These are phyloP conservation scores for Trichocladium uniseriatum DNA, from an alignment of 495 filamentous ascomycete genomes.

Conservation along the genomic window DNA sequence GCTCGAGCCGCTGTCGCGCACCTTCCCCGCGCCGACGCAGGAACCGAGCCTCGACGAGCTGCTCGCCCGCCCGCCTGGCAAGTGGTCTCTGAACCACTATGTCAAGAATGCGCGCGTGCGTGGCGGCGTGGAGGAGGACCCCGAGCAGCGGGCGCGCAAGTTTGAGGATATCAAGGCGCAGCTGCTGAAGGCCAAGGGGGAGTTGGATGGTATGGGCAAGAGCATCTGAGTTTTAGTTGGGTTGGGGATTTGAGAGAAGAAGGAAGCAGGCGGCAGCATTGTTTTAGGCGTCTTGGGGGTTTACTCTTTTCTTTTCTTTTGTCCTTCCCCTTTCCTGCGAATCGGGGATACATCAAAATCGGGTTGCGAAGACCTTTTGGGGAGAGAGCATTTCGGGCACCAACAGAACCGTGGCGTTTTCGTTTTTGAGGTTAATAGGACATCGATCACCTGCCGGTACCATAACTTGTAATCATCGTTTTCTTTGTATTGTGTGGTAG, in stretches of 20 bases:
- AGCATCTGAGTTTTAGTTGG: too few species aligned
- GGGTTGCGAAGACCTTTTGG: neutral
- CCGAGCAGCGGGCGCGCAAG: conserved; percentile 16
- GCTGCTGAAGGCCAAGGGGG: conserved; percentile 22
- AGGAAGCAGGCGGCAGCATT: neutral
- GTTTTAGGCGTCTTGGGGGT: neutral
- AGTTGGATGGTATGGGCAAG: neutral
- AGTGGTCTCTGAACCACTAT: conserved; percentile 30
- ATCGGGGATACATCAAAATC: neutral
- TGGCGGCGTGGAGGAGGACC: conserved; percentile 11
- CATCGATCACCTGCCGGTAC: neutral
- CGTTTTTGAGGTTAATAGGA: neutral
- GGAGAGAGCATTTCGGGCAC: neutral
- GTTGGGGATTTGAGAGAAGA: neutral
- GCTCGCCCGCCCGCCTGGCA: conserved; percentile 29
- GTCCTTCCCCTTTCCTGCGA: neutral
- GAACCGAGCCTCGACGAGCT: conserved; percentile 33
- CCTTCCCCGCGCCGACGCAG: conserved; percentile 25
- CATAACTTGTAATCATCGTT: neutral
- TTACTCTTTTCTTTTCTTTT: neutral
- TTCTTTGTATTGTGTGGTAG: neutral
- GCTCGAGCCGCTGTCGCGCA: conserved; percentile 20
- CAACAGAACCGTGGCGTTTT: conserved; percentile 1
- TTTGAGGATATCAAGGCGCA: conserved; percentile 33
- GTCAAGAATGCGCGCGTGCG: conserved; percentile 26